Percentiles rank a stretch among this genome's conserved stretches.
These are phyloP conservation scores for Hyphopichia homilentoma DNA, from an alignment of 805 yeast species.

Conservation along the genomic window DNA sequence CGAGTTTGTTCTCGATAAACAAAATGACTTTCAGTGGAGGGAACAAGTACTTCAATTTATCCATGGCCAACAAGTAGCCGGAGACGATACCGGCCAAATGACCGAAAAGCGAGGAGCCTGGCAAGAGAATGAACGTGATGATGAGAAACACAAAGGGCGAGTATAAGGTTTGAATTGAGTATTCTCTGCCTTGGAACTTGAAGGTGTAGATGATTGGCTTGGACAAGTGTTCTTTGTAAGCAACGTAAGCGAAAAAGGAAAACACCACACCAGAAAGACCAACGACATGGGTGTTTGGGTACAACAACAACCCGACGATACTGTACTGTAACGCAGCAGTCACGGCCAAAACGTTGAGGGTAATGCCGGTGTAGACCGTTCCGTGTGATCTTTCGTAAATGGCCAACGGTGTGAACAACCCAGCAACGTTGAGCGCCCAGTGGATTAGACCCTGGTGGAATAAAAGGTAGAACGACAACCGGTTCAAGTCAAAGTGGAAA, in stretches of 20 bases:
- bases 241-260: conserved; percentile 58
- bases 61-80: conserved; percentile 63
- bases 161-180: conserved; percentile 54
- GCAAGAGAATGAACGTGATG: conserved; percentile 49
- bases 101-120: conserved; percentile 69
- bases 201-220: conserved; percentile 38
- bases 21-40: conserved; percentile 67
- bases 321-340: conserved; percentile 64
- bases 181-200: conserved; percentile 29
- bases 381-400: conserved; percentile 73
- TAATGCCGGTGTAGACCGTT: conserved; percentile 80
- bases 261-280: conserved; percentile 79
- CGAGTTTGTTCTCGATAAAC: conserved; percentile 58
- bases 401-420: conserved; percentile 57
- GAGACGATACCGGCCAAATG: conserved; percentile 64
- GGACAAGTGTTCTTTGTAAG: conserved; percentile 40
- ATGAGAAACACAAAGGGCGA: conserved; percentile 53
- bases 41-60: conserved; percentile 51
- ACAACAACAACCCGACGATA: conserved; percentile 45
- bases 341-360: conserved; percentile 68
- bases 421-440: conserved; percentile 53
- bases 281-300: conserved; percentile 49
- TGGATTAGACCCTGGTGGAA: conserved; percentile 64
- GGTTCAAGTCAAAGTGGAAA: conserved; percentile 40
- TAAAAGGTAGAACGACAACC: conserved; percentile 69